A percentile compares a stretch with the other conserved stretches of the same genome.
phyloP scores from a whole-genome alignment of 2,329 filamentous ascomycete species.

The Amylocarpus encephaloides region DNA sequence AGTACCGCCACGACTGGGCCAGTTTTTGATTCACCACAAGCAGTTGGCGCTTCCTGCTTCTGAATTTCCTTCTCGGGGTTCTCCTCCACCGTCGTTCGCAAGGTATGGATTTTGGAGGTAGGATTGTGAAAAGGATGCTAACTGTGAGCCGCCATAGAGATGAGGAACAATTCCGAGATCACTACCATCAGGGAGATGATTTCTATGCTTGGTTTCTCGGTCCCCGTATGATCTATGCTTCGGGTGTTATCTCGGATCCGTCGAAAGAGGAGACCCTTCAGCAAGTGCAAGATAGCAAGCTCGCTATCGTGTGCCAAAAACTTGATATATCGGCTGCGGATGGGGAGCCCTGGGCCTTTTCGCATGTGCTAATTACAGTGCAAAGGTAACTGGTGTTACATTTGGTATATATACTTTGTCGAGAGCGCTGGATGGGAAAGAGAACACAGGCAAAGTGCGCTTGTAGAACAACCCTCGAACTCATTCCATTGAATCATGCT shows the following conservation, averaged over 20 bases:
- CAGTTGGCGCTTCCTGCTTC: constrained; percentile 82
- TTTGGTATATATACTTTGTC: constrained; percentile 81
- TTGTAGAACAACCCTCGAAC: no score
- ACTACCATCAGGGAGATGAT: constrained; percentile 97
- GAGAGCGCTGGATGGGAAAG: constrained; percentile 85
- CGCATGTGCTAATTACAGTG: constrained; percentile 85
- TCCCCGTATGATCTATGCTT: constrained; percentile 98
- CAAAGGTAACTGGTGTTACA: constrained; percentile 77
- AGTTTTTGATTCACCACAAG: constrained; percentile 84
- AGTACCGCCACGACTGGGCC: constrained; percentile 96
- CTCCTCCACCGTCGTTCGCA: constrained; percentile 90
- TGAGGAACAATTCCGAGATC: constrained; percentile 94
- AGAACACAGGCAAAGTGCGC: no score
- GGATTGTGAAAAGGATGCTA: constrained; percentile 17
- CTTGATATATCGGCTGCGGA: constrained; percentile 90
- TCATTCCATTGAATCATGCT: no score
- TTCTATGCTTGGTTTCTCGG: constrained; percentile 99
- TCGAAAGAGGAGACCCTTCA: constrained; percentile 85
- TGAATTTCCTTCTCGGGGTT: constrained; percentile 80
- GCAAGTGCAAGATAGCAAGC: constrained; percentile 95
- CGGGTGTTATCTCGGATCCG: constrained; percentile 84
- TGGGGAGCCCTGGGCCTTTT: constrained; percentile 96
- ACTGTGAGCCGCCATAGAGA: constrained; percentile 56
- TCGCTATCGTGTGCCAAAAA: constrained; percentile 93
- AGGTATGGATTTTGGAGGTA: constrained; percentile 41